Evolutionary conservation across 495 filamentous ascomycete species (phyloP).

Genomic region (Lasiosphaeria ovina): DNA sequence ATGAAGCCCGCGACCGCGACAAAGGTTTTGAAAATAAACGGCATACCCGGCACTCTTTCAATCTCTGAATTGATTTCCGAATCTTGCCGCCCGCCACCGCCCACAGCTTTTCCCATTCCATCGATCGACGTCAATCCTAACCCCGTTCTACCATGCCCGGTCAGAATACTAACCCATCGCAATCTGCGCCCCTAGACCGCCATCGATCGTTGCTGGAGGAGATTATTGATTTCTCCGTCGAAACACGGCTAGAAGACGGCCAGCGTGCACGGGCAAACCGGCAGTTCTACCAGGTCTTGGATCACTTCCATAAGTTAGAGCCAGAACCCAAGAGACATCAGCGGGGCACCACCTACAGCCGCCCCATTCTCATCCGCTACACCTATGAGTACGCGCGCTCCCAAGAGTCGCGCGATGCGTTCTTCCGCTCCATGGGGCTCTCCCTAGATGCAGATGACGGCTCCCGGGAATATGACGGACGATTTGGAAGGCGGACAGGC

Average conservation of each 20-base stretch:
- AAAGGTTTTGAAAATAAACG: too few species aligned
- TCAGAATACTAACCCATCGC: neutral
- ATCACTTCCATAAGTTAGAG: conserved; percentile 5
- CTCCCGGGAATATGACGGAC: conserved; percentile 17
- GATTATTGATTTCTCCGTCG: conserved; percentile 4
- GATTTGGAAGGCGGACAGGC: conserved; percentile 3
- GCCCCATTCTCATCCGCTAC: conserved; percentile 21
- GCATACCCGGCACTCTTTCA: too few species aligned
- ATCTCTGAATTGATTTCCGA: too few species aligned
- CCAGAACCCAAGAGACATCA: neutral
- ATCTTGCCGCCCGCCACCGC: too few species aligned
- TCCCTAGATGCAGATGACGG: too few species aligned
- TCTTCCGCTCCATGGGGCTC: conserved; percentile 17
- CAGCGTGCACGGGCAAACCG: conserved; percentile 3
- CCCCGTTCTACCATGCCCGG: neutral
- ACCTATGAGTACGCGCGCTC: conserved; percentile 29
- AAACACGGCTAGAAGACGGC: neutral
- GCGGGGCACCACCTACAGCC: conserved; percentile 6
- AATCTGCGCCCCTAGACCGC: conserved; percentile 3
- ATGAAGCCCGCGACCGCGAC: too few species aligned
- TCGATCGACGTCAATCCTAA: neutral
- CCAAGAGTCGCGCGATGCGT: conserved; percentile 20
- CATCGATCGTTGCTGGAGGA: conserved; percentile 10
- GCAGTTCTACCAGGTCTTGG: conserved; percentile 9
- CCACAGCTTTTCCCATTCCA: too few species aligned